Evolutionary conservation across 176 grass and related monocot genomes (phyloP), one percentile per base, ranked within the genome.

Genomic region (Rhynchospora pubera): DNA sequence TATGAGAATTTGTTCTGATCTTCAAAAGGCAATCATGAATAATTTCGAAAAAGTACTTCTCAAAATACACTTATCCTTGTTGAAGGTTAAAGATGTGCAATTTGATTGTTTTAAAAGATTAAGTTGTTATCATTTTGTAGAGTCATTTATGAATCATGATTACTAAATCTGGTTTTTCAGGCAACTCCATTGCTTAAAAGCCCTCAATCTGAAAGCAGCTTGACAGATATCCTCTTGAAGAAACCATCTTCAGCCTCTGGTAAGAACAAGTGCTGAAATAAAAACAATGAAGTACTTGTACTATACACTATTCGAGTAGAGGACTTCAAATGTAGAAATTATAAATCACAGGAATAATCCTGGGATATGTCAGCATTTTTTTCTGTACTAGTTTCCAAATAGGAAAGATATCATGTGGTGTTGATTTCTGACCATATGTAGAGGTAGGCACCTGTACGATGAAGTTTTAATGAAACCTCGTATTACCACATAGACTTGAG

Each of bases 141-240:
- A 9, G 23, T 4, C 34, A 10, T 57, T 58, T n/a, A n/a, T n/a
- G n/a, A n/a, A n/a, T n/a, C n/a, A 18, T 58, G 52, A 79, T 59
- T 39, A 79, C 9, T 81, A 24, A 47, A 14, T 65, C 65, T 44
- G 5, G 24, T 63, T 14, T 79, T 63, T 65, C 62, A 94, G 92
- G 92, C 89, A 65, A 85, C 85, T 50, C 92, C 89, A 26, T 65
- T 94, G 79, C 73, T 89, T 86, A 87, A 85, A 51, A 79, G 79
- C 30, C 51, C 61, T 70, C 89, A 91, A 60, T 84, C 58, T 10
- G 92, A 94, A 79, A 84, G 82, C 79, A 94, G 89, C 79, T 84
- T 94, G 82, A 91, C 87, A 1, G 89, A 94, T 74, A 94, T 91
- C 58, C 89, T 91, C 46, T 78, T 94, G 70, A 94, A 94, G 85